Percentiles rank a stretch among this genome's conserved stretches.
Conservation (phyloP, 2,329 filamentous ascomycete species). For the Lachnellula subtilissima region DNA sequence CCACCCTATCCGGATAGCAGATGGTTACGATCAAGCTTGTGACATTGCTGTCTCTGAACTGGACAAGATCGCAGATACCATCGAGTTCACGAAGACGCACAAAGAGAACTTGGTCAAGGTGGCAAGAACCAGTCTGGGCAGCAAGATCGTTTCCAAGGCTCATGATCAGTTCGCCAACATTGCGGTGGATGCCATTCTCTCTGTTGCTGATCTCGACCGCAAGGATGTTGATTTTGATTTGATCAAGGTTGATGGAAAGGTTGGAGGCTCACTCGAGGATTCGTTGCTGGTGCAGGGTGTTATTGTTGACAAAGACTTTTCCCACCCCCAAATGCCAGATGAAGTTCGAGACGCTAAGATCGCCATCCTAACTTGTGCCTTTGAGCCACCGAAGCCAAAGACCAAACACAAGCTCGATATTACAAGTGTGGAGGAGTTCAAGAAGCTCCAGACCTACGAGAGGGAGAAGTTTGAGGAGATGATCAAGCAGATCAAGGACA, state of each 20-base stretch:
- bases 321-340: constrained; percentile 96
- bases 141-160: constrained; percentile 98
- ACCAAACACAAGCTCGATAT: constrained; percentile 99
- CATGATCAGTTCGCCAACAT: constrained; percentile 98
- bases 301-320: constrained; percentile 99
- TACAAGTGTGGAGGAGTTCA: constrained; percentile 94
- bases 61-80: constrained; percentile 86
- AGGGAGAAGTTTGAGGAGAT: constrained; percentile 96
- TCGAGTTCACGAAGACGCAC: constrained; percentile 76
- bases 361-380: constrained; percentile 94
- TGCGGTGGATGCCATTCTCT: constrained; percentile 92
- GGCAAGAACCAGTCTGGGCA: constrained; percentile 90
- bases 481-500: constrained; percentile 97
- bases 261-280: constrained; percentile 89
- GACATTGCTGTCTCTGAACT: constrained; percentile 92
- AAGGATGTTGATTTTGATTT: constrained; percentile 98
- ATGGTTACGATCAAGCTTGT: constrained; percentile 96
- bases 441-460: constrained; percentile 94
- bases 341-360: constrained; percentile 95
- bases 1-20: constrained; percentile 96
- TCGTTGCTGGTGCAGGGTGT: constrained; percentile 94
- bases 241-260: constrained; percentile 99
- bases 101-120: constrained; percentile 89
- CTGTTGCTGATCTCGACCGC: constrained; percentile 89
- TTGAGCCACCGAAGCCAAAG: constrained; percentile 98